phyloP scores from a whole-genome alignment of 805 yeast genomes.

The Candida xiaguanensis region DNA sequence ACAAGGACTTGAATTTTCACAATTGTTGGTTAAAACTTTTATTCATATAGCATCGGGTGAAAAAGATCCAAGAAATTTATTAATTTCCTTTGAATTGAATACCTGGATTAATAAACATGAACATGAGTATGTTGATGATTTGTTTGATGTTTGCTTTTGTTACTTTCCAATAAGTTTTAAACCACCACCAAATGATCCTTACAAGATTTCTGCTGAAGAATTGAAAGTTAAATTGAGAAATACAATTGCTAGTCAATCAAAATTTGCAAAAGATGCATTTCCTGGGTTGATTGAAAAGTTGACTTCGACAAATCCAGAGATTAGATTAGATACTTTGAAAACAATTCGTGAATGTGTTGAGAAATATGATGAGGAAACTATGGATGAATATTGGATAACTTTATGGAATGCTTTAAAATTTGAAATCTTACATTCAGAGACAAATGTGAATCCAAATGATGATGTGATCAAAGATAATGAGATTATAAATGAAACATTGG shows the following conservation, averaged over 20 bases:
- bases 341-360: slow-evolving; percentile 58
- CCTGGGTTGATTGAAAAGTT: slow-evolving; percentile 78
- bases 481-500: slow-evolving; percentile 32
- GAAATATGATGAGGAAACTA: slow-evolving; percentile 45
- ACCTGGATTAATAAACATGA: slow-evolving; percentile 35
- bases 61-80: slow-evolving; percentile 87
- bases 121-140: slow-evolving; percentile 48
- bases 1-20: slow-evolving; percentile 29
- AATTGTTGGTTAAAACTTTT: slow-evolving; percentile 52
- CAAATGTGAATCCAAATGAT: slow-evolving; percentile 17
- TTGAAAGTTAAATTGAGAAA: slow-evolving; percentile 58
- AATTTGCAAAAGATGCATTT: slow-evolving; percentile 69
- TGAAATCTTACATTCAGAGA: slow-evolving; percentile 65
- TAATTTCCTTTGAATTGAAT: slow-evolving; percentile 64
- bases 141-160: slow-evolving; percentile 88
- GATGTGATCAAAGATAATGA: slow-evolving; percentile 22
- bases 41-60: slow-evolving; percentile 77
- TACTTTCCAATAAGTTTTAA: slow-evolving; percentile 95
- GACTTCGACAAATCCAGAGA: slow-evolving; percentile 68
- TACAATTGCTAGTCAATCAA: slow-evolving; percentile 58
- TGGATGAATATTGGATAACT: slow-evolving; percentile 62
- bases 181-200: slow-evolving; percentile 88
- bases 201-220: slow-evolving; percentile 71
- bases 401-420: slow-evolving; percentile 87
- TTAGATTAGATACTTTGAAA: slow-evolving; percentile 67